A percentile compares a stretch with the other conserved stretches of the same genome.
Conservation (phyloP, 1,284 basidiomycete species). For the Coniophora puteana region DNA sequence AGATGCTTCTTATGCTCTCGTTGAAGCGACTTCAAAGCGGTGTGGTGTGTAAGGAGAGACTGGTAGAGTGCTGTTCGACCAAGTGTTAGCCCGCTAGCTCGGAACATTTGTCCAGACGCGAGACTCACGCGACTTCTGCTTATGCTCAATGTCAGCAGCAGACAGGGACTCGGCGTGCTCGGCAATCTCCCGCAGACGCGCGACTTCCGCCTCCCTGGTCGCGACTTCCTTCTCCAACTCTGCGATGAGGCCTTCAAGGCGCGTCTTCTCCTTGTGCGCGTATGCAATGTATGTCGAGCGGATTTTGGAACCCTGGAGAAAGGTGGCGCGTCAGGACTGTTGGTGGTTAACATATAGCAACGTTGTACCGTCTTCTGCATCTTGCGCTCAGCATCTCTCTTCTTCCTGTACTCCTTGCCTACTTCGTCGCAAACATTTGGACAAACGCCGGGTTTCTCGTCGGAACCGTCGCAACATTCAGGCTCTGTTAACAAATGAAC, state of each 20-base stretch:
- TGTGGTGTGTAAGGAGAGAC: constrained; percentile 70
- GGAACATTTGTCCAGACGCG: constrained; percentile 20
- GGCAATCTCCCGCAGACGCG: constrained; percentile 62
- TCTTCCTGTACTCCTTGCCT: constrained; percentile 67
- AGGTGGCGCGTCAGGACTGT: not conserved
- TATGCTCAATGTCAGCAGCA: constrained; percentile 72
- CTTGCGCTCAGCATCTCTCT: constrained; percentile 70
- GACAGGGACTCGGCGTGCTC: constrained; percentile 71
- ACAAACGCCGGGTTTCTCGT: constrained; percentile 82
- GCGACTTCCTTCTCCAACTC: constrained; percentile 57
- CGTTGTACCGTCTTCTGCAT: constrained; percentile 77
- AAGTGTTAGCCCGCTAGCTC: constrained; percentile 4
- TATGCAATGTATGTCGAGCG: constrained; percentile 84
- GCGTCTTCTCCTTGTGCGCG: constrained; percentile 83
- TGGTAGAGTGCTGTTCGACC: constrained; percentile 69
- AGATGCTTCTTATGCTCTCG: constrained; percentile 70
- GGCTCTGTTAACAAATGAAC: constrained; percentile 53
- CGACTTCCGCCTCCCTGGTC: constrained; percentile 66
- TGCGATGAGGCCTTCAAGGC: constrained; percentile 61
- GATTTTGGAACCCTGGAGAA: constrained; percentile 80
- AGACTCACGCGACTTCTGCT: constrained; percentile 80
- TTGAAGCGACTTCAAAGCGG: constrained; percentile 75
- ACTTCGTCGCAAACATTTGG: constrained; percentile 76
- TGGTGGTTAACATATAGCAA: constrained; percentile 5
- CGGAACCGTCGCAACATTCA: constrained; percentile 97